Evolutionary conservation across 2,329 filamentous ascomycete genomes (phyloP).

Genomic region (Fusarium papillatum): DNA sequence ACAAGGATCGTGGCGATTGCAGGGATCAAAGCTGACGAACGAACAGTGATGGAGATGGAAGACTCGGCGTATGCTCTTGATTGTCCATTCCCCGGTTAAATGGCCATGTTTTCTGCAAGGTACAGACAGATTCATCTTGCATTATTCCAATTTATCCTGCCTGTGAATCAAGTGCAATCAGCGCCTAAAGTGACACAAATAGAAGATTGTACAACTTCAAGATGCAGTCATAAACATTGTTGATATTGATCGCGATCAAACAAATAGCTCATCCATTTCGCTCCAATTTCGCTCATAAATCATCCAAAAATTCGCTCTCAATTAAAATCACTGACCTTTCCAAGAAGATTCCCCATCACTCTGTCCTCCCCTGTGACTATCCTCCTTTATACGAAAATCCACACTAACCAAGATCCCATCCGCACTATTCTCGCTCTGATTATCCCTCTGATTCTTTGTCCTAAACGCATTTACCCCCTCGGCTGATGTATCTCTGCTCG

Average conservation of each 20-base stretch:
- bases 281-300: background rate
- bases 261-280: background rate
- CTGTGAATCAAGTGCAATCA: background rate
- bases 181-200: background rate
- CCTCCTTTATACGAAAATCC: conserved; percentile 52
- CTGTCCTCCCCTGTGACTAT: conserved; percentile 17
- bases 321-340: conserved; percentile 5
- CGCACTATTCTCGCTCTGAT: conserved; percentile 39
- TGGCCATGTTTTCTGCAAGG: background rate
- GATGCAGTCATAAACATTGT: background rate
- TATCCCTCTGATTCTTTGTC: conserved; percentile 32
- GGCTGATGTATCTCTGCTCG: conserved; percentile 43
- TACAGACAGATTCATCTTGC: background rate
- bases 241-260: background rate
- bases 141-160: background rate
- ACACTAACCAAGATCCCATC: conserved; percentile 53
- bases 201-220: background rate
- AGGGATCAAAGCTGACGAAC: background rate
- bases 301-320: background rate
- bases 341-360: conserved; percentile 10
- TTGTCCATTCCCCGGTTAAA: background rate
- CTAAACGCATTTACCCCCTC: conserved; percentile 40
- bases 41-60: background rate
- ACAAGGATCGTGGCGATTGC: background rate
- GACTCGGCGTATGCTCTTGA: background rate